Percentiles rank a stretch among this genome's conserved stretches.
Conservation (phyloP, 75 land plant genomes). For the Pinus albicaulis region DNA sequence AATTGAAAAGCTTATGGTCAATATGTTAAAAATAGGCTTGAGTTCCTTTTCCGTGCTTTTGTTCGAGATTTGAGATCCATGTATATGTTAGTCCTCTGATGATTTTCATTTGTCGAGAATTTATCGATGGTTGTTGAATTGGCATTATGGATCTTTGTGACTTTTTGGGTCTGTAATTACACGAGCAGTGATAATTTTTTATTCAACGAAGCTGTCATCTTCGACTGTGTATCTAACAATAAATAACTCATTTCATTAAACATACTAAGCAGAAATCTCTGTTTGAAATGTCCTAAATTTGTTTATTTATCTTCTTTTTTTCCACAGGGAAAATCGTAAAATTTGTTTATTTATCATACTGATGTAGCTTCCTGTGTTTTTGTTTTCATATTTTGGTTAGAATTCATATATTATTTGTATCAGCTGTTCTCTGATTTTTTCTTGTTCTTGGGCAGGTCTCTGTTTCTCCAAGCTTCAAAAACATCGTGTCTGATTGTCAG, state of each 20-base stretch:
- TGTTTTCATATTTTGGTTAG: background rate
- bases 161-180: too few species aligned
- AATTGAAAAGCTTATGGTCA: background rate
- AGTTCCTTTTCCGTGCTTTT: background rate
- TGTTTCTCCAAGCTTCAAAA: background rate
- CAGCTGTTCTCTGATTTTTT: background rate
- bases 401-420: background rate
- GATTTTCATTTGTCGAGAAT: background rate
- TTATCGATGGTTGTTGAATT: background rate
- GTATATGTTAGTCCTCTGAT: background rate
- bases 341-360: background rate
- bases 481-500: background rate
- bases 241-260: background rate
- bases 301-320: too few species aligned
- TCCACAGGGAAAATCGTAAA: too few species aligned
- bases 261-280: background rate
- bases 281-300: background rate
- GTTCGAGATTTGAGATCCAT: background rate
- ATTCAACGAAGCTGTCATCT: too few species aligned
- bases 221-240: background rate
- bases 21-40: background rate
- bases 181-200: too few species aligned
- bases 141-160: background rate
- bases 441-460: background rate
- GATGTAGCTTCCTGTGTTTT: background rate